Conservation (phyloP, 371 early-diverging fungal genomes). For the Syncephalis plumigaleata region DNA sequence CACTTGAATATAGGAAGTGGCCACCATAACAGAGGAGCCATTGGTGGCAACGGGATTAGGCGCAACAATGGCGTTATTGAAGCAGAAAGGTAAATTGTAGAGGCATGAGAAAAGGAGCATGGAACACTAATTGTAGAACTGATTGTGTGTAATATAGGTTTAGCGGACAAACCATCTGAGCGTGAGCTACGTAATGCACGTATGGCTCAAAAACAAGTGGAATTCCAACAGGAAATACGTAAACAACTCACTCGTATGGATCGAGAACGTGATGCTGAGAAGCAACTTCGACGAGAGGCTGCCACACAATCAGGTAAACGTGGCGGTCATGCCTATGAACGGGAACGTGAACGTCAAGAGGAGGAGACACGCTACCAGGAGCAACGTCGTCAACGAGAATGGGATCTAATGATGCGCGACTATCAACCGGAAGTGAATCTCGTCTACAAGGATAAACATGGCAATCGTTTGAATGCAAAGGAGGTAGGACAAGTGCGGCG, state of each 20-base stretch:
- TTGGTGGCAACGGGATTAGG: slow-evolving; percentile 65
- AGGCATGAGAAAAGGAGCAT: not conserved
- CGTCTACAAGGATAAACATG: slow-evolving; percentile 81
- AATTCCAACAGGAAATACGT: slow-evolving; percentile 30
- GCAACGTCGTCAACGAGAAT: slow-evolving; percentile 1
- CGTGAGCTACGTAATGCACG: slow-evolving; percentile 8
- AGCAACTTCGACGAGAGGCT: slow-evolving; percentile 24
- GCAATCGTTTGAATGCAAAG: slow-evolving; percentile 60
- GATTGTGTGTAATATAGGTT: not conserved
- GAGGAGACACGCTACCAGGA: slow-evolving; percentile 11
- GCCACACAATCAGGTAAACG: slow-evolving; percentile 12
- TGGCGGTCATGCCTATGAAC: not conserved
- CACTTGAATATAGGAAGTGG: slow-evolving; percentile 14
- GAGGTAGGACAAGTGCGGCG: slow-evolving; percentile 80
- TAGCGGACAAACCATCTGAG: not conserved
- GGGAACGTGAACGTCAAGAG: slow-evolving; percentile 26
- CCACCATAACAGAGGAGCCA: slow-evolving; percentile 55
- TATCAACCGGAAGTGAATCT: slow-evolving; percentile 81
- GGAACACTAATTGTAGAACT: not conserved
- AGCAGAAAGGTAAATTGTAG: slow-evolving; percentile 37
- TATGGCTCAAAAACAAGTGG: too few relatives aligned
- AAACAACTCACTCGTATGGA: slow-evolving; percentile 53
- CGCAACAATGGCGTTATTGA: slow-evolving; percentile 60
- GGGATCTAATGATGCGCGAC: slow-evolving; percentile 15
- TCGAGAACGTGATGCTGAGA: slow-evolving; percentile 26